Base-by-base conservation (phyloP, 305 asterid species). In the Withania somnifera region DNA sequence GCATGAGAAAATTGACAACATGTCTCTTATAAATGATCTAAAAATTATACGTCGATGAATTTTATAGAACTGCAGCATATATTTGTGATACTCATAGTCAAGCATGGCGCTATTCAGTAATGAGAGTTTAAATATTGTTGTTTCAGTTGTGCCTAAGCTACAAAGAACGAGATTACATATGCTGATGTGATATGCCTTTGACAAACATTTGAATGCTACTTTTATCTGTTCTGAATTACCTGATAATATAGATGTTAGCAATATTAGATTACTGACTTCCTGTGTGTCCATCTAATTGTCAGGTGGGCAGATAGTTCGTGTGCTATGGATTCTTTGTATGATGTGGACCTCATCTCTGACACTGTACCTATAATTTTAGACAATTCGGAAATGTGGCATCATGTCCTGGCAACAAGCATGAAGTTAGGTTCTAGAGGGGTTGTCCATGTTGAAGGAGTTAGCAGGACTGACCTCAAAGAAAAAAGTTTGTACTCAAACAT, bases 331-430 rank as follows among this genome's bases (percentile, higher is more conserved):
- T 91, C 98, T 84, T 89, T 96, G 86, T 96, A 94, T 86, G 97
- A 94, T 88, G 83, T 94, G 85, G 91, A 92, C 69, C 92, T 90
- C 88, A 88, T 96, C 76, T 93, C 97, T 34, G 84, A 87, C 78
- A 92, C 87, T 2, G 91, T 94, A 78, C 97, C 98, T 84, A 93
- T 91, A 83, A 89, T 96, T 85, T 81, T 96, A 92, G 99, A 94
- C 87, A 94, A 94, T 84, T 96, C 98, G 30, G 89, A 93, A 82
- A 73, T 53, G 57, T 96, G 99, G 99, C 93, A 93, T 90, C 95
- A 84, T 42, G 93, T 96, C 84, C 91, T 92, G 79, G 60, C 93
- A 51, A 96, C 96, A 22, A 90, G 98, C 93, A 94, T 94, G 99
- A 92, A 93, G 85, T 83, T 95, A 86, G 97, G 94, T 82, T 88